Conservation (phyloP, 2,329 filamentous ascomycete genomes). For the Talaromyces marneffei region DNA sequence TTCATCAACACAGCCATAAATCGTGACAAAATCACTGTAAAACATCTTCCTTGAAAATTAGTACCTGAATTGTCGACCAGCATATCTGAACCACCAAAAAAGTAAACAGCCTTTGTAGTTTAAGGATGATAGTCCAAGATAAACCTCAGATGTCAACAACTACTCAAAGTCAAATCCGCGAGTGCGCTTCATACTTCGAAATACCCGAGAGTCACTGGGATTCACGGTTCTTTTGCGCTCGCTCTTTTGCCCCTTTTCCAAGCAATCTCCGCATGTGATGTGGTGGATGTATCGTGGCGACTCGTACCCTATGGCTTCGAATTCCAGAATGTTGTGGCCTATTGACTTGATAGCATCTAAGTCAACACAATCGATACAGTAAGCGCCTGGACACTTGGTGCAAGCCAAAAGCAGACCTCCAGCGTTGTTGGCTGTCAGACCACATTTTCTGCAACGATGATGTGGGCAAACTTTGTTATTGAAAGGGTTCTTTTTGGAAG, state of each 20-base stretch:
- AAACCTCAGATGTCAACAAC: neutral
- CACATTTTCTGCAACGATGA: conserved; percentile 51
- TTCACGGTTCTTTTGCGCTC: neutral
- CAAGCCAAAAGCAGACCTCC: conserved; percentile 46
- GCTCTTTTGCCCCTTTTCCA: neutral
- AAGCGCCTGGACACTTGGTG: conserved; percentile 51
- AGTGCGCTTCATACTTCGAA: neutral
- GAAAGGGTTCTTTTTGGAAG: neutral
- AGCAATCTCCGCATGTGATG: conserved; percentile 31
- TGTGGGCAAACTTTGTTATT: conserved; percentile 48
- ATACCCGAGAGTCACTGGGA: neutral
- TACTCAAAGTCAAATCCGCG: neutral
- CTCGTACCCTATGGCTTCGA: conserved; percentile 45
- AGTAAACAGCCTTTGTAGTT: neutral
- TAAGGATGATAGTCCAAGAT: neutral
- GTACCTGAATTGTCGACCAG: neutral
- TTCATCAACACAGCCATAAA: neutral
- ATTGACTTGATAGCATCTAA: conserved; percentile 45
- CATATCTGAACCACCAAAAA: neutral
- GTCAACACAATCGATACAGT: conserved; percentile 56
- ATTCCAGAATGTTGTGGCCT: conserved; percentile 45
- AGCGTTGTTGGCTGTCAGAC: conserved; percentile 44
- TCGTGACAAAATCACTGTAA: neutral
- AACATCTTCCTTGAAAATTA: neutral
- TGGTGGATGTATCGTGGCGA: conserved; percentile 44